phyloP scores from a whole-genome alignment of 2,329 filamentous ascomycete species.

The Aspergillus neotritici region DNA sequence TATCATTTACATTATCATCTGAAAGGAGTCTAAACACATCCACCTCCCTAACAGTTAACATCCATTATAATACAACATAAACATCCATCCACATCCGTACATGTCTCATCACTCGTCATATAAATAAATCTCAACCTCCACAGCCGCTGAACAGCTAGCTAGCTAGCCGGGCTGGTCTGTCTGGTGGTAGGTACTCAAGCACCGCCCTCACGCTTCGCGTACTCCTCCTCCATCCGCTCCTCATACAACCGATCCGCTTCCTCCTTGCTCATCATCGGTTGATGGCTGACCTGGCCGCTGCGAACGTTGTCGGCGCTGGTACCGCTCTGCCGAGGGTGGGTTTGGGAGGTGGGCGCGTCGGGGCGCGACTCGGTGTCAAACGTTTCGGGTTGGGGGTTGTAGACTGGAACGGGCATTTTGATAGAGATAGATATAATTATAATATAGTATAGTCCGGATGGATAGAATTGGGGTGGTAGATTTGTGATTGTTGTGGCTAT shows the following conservation, averaged over 20 bases:
- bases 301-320: constrained; percentile 7
- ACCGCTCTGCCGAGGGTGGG: constrained; percentile 12
- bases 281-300: constrained; percentile 10
- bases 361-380: constrained; percentile 9
- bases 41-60: neutral
- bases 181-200: constrained; percentile 23
- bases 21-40: too few species aligned
- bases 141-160: too few species aligned
- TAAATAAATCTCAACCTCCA: too few species aligned
- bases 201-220: constrained; percentile 42
- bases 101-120: too few species aligned
- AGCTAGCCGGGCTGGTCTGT: too few species aligned
- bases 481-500: neutral
- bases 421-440: neutral
- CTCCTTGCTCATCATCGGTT: constrained; percentile 32
- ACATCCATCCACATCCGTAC: too few species aligned
- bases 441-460: neutral
- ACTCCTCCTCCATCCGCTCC: constrained; percentile 45
- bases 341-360: constrained; percentile 8
- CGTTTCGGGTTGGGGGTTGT: constrained; percentile 2
- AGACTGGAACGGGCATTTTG: constrained; percentile 14
- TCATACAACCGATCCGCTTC: constrained; percentile 42
- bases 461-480: neutral
- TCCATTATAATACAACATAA: neutral
- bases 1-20: too few species aligned